Percentiles rank a stretch among this genome's conserved stretches.
phyloP scores from a whole-genome alignment of 2,329 filamentous ascomycete genomes.

The Hymenoscyphus repandus region DNA sequence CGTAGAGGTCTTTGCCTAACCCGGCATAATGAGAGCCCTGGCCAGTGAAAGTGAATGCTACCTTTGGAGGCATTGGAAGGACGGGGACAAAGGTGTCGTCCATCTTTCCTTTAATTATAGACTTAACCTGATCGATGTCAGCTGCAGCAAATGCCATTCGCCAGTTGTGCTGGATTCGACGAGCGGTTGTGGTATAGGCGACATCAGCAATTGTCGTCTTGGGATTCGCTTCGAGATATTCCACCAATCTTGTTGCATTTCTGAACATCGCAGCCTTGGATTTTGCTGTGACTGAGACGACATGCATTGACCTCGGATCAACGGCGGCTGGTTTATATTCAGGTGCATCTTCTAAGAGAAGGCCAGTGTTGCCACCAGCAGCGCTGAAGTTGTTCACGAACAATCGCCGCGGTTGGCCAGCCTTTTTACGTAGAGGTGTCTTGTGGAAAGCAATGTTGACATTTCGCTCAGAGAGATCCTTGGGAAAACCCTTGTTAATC shows the following conservation, averaged over 20 bases:
- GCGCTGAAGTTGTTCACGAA: conserved; percentile 42
- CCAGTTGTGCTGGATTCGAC: conserved; percentile 55
- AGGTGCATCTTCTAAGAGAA: conserved; percentile 30
- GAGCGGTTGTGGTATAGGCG: conserved; percentile 32
- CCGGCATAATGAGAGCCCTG: conserved; percentile 35
- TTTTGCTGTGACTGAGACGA: conserved; percentile 45
- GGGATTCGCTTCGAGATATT: conserved; percentile 22
- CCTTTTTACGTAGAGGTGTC: conserved; percentile 30
- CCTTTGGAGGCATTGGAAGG: conserved; percentile 11
- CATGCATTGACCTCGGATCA: conserved; percentile 40
- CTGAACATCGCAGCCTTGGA: conserved; percentile 22
- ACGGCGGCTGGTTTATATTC: conserved; percentile 29
- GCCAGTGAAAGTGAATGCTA: conserved; percentile 29
- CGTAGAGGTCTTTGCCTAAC: conserved; percentile 19
- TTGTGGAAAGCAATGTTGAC: conserved; percentile 27
- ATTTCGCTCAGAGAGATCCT: conserved; percentile 34
- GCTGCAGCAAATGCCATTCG: conserved; percentile 45
- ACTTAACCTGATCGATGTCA: conserved; percentile 40
- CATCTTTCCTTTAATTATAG: conserved; percentile 46
- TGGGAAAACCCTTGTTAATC: conserved; percentile 31
- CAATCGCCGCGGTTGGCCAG: conserved; percentile 33
- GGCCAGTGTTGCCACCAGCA: conserved; percentile 30
- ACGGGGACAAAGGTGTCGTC: conserved; percentile 36
- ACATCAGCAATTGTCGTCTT: conserved; percentile 22
- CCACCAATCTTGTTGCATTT: conserved; percentile 23